phyloP scores from a whole-genome alignment of 1,284 basidiomycete genomes.

The Tilletia walkeri region DNA sequence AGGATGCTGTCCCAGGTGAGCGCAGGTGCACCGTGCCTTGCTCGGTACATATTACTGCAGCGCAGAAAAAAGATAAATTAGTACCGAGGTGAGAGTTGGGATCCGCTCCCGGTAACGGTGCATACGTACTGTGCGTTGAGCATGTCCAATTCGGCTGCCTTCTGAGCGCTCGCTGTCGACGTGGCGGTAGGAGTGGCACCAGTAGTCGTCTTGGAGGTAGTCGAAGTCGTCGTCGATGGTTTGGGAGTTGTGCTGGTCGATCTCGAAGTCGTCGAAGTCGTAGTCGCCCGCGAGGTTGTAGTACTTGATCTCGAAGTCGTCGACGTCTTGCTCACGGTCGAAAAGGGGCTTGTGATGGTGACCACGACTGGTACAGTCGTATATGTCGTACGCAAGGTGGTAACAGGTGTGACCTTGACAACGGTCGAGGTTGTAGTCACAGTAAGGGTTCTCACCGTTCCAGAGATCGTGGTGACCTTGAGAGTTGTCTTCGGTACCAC shows the following conservation, averaged over 20 bases:
- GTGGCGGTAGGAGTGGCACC: background rate
- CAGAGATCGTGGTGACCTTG: background rate
- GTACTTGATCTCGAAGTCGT: too few relatives aligned
- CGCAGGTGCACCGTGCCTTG: constrained; percentile 25
- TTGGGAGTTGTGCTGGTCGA: too few relatives aligned
- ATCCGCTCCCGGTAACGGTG: too few relatives aligned
- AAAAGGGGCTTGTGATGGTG: background rate
- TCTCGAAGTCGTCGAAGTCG: too few relatives aligned
- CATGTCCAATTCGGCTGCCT: too few relatives aligned
- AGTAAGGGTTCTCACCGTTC: background rate
- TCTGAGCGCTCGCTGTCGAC: background rate
- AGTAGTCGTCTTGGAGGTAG: too few relatives aligned
- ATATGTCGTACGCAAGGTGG: background rate
- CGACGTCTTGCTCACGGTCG: too few relatives aligned
- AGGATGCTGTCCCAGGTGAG: constrained; percentile 30
- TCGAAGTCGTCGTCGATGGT: too few relatives aligned
- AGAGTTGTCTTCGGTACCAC: background rate
- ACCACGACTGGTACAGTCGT: background rate
- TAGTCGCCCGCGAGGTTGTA: too few relatives aligned
- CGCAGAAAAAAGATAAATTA: background rate
- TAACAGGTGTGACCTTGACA: background rate
- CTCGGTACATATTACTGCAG: constrained; percentile 29
- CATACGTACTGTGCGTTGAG: too few relatives aligned
- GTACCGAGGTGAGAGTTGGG: too few relatives aligned
- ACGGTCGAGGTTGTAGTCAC: background rate